Conservation (phyloP, 768 basidiomycete species). For the Leucocoprinus sp. region DNA sequence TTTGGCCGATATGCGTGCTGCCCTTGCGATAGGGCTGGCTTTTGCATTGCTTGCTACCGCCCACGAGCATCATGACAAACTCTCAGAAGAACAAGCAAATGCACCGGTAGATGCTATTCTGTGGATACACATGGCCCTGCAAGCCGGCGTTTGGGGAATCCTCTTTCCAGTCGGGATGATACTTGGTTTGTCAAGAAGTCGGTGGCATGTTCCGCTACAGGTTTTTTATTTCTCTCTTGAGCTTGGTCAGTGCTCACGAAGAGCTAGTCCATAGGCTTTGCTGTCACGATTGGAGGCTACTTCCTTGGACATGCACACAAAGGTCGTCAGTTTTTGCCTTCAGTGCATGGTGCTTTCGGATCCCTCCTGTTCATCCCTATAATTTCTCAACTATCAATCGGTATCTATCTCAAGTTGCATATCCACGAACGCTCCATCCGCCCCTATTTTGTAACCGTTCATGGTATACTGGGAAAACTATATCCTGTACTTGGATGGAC, state of each 20-base stretch:
- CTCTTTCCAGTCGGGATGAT: constrained; percentile 84
- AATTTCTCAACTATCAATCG: constrained; percentile 55
- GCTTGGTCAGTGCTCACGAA: neutral
- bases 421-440: constrained; percentile 71
- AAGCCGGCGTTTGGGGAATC: constrained; percentile 75
- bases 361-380: constrained; percentile 61
- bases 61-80: constrained; percentile 55
- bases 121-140: constrained; percentile 77
- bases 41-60: constrained; percentile 24
- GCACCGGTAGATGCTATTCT: constrained; percentile 71
- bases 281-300: constrained; percentile 64
- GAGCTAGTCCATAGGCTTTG: constrained; percentile 53
- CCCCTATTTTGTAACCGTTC: constrained; percentile 59
- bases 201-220: constrained; percentile 89
- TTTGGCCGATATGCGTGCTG: constrained; percentile 3
- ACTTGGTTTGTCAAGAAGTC: constrained; percentile 64
- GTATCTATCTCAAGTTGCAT: constrained; percentile 89
- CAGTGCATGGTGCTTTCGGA: constrained; percentile 66
- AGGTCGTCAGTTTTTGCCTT: constrained; percentile 68
- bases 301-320: constrained; percentile 82
- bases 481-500: constrained; percentile 86
- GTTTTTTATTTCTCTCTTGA: constrained; percentile 27
- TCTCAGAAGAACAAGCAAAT: constrained; percentile 53
- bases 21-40: neutral
- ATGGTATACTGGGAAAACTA: constrained; percentile 73